Base-by-base conservation (phyloP, 2,329 filamentous ascomycete genomes). In the Ascochyta pisi region DNA sequence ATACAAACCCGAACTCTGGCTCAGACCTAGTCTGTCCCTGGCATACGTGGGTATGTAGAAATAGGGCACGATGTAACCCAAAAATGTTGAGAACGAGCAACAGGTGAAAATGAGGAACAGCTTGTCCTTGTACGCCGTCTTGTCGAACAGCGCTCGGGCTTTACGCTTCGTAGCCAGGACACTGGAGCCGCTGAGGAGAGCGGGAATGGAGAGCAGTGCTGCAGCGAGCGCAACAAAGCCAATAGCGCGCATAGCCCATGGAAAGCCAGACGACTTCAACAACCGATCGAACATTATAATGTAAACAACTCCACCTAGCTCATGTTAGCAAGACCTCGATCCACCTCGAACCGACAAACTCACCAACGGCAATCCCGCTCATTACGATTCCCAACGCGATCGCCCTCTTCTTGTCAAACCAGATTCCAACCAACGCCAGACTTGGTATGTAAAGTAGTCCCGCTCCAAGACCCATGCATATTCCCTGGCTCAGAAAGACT, bases 401-500 rank as follows among this genome's bases (percentile, higher is more conserved):
- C 12, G 68, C 70, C 19, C 73, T 61, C 40, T 67, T 73, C 50
- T 58, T 68, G 4, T 65, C 62, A 46, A 76, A 76, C 68, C 71
- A 75, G 4, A 76, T 68, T 1, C 72, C 68, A 10, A 76, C 69
- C 34, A 76, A 52, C 6, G 74, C 73, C 10, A 76, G 46, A 60
- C 70, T 74, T 1, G 74, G 74, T 6, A 76, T 71, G 40, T 76
- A 76, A 4, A 76, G 42, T 29, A 76, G 48, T 0, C 74, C 74
- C 0, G 74, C 73, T 0, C 73, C 74, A 3, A 73, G 34, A 0
- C 74, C 74, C 72, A 76, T 82, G 66, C 82, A 84, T 5, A 85
- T 71, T 1, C 81, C 81, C 60, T 86, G 84, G 0, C 81, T 76
- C 3, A 85, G 78, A 38, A 84, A 72, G 49, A 84, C 79, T 54